Evolutionary conservation across 2,329 filamentous ascomycete species (phyloP).

Genomic region (Trichoderma sp.): DNA sequence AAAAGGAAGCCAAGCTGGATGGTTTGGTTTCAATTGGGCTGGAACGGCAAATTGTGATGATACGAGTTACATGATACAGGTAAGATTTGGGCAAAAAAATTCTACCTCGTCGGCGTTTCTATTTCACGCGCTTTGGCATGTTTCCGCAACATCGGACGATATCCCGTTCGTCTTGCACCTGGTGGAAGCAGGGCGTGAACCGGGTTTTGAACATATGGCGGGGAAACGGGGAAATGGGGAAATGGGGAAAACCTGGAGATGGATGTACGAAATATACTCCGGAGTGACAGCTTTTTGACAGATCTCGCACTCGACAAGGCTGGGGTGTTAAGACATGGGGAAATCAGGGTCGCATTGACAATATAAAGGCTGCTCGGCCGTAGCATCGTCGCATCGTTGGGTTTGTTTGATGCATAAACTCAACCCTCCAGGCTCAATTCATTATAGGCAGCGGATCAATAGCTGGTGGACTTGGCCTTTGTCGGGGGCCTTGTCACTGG

Average conservation of each 20-base stretch:
- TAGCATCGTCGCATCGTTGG: background rate
- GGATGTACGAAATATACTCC: constrained; percentile 5
- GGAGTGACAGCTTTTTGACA: constrained; percentile 14
- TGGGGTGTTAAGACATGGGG: background rate
- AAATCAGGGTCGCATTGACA: background rate
- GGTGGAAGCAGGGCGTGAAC: background rate
- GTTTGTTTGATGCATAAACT: background rate
- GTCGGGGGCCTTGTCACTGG: background rate
- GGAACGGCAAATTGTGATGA: constrained; percentile 12
- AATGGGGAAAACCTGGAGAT: constrained; percentile 18
- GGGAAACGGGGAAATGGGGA: constrained; percentile 21
- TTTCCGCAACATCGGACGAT: background rate
- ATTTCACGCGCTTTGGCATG: background rate
- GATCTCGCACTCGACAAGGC: background rate
- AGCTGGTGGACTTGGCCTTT: background rate
- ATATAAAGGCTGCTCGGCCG: background rate
- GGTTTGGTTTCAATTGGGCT: background rate
- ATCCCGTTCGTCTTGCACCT: background rate
- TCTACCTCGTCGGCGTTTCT: constrained; percentile 9
- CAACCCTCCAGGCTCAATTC: constrained; percentile 10
- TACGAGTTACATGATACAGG: background rate
- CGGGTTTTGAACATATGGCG: constrained; percentile 12
- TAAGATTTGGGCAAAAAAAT: background rate
- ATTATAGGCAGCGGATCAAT: constrained; percentile 7
- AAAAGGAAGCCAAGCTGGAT: background rate